phyloP scores from a whole-genome alignment of 768 basidiomycete species.

The Lactarius indigo region DNA sequence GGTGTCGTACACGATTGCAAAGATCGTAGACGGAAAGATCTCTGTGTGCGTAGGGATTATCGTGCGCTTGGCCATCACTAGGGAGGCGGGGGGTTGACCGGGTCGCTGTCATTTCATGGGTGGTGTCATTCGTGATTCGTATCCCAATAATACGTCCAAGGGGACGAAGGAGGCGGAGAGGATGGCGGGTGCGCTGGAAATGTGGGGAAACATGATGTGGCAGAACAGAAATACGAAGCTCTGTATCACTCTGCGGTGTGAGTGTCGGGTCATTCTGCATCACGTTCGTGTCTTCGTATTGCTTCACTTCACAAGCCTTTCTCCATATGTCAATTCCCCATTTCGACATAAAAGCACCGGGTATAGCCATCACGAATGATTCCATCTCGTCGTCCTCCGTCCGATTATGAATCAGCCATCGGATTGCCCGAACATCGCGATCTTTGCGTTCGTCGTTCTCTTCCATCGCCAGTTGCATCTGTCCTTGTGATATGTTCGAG shows the following conservation, averaged over 20 bases:
- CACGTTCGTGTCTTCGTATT: background rate
- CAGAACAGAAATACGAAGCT: background rate
- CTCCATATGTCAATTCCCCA: background rate
- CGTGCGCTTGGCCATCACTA: background rate
- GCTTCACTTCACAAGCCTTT: background rate
- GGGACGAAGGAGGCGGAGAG: background rate
- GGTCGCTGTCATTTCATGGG: background rate
- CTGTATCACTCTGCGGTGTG: background rate
- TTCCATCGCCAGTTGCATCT: constrained; percentile 6
- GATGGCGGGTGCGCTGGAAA: background rate
- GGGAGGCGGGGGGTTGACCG: background rate
- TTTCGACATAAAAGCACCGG: background rate
- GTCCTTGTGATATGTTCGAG: background rate
- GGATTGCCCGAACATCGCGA: background rate
- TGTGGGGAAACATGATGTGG: background rate
- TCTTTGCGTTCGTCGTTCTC: background rate
- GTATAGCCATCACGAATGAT: background rate
- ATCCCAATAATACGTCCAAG: background rate
- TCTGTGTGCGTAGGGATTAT: background rate
- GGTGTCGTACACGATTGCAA: background rate
- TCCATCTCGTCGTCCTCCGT: constrained; percentile 6
- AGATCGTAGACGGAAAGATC: background rate
- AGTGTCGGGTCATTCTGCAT: background rate
- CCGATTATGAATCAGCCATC: background rate
- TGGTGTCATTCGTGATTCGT: background rate